Base-by-base conservation (phyloP, 2,329 filamentous ascomycete genomes). In the Xylariaceae sp. region DNA sequence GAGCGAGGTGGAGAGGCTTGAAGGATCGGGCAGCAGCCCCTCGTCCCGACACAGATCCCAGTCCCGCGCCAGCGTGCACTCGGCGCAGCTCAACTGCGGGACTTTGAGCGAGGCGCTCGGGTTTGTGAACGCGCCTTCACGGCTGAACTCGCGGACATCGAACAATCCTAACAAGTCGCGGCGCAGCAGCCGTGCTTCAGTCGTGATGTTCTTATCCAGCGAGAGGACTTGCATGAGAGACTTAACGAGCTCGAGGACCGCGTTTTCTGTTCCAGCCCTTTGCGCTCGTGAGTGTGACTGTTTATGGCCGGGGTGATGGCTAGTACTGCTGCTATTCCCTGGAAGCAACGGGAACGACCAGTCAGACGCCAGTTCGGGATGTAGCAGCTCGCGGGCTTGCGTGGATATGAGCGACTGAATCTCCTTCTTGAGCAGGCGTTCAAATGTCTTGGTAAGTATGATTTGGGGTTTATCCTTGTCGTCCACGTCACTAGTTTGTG, bases 11-110 rank as follows among this genome's bases (percentile, higher is more conserved):
- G 50, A 55, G 23, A 59, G 61, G 53, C 37, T 57, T 46, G 16
- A 59, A 43, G 52, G 73, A 47, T 81, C 77, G 0, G 87, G 86
- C 3, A 94, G 78, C 2, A 97, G 76, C 58, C 91, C 87, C 64
- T 91, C 87, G 67, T 99, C 94, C 5, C 92, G 87, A 71, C 94
- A 99, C 21, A 99, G 81, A 69, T 99, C 94, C 26, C 97, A 79
- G 66, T 97, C 92, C 26, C 91, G 85, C 10, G 89, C 84, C 73
- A 94, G 85, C 39, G 92, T 96, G 77, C 94, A 99, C 69, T 90
- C 90, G 61, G 92, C 86, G 72, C 94, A 99, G 57, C 90, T 89
- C 26, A 97, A 75, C 67, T 93, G 88, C 3, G 81, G 70, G 4
- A 99, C 76, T 60, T 82, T 83, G 3, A 97, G 81, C 37, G 81